Evolutionary conservation across 352 stramenopile genomes (phyloP).

Genomic region (Phytophthora macrochlamydospora): DNA sequence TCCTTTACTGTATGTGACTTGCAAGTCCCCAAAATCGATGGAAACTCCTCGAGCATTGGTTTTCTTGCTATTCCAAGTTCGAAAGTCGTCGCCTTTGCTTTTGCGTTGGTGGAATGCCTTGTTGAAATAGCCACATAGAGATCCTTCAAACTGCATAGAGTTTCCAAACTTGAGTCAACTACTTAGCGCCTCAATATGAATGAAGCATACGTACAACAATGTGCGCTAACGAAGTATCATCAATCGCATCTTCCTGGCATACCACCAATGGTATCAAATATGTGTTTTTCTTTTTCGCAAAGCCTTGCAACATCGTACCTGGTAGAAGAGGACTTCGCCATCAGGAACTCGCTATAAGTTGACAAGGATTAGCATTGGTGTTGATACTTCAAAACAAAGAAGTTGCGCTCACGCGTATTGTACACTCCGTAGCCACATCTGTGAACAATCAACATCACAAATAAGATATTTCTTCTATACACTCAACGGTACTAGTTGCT

Average conservation of each 20-base stretch:
- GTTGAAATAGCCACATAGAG: conserved; percentile 73
- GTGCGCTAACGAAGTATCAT: conserved; percentile 39
- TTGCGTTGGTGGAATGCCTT: conserved; percentile 57
- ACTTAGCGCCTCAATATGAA: background rate
- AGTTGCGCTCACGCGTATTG: conserved; percentile 37
- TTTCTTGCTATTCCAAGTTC: conserved; percentile 55
- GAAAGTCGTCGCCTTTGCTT: conserved; percentile 43
- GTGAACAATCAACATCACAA: background rate
- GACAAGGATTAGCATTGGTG: background rate
- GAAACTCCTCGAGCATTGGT: conserved; percentile 46
- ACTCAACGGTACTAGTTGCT: conserved; percentile 2
- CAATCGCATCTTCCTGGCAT: conserved; percentile 52
- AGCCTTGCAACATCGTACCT: conserved; percentile 24
- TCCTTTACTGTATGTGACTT: conserved; percentile 56
- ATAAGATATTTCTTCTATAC: background rate
- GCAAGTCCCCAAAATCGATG: conserved; percentile 73
- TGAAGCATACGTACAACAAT: conserved; percentile 42
- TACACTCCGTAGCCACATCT: conserved; percentile 70
- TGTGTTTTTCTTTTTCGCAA: too few species aligned
- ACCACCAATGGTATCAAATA: background rate
- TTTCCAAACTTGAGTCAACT: background rate
- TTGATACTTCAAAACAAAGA: background rate
- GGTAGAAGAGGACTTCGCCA: conserved; percentile 73
- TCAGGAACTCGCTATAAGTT: conserved; percentile 49
- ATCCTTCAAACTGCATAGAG: conserved; percentile 61